Evolutionary conservation across 1,139 yeast species (phyloP), one percentile per base, ranked within the genome.

Genomic region (Schwanniomyces etchellsii): DNA sequence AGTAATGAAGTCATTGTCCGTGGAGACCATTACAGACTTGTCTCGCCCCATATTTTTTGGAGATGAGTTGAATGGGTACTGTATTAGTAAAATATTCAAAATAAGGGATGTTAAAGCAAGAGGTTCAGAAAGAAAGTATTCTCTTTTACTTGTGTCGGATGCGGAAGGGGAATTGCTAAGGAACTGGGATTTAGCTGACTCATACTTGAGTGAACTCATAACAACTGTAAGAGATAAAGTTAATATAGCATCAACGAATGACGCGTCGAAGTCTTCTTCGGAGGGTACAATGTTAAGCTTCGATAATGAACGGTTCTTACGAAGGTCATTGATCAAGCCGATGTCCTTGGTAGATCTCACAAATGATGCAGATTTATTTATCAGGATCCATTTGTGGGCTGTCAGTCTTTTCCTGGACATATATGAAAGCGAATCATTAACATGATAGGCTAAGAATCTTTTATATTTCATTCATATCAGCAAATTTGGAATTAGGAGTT

Each of bases 81-180:
- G 89, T 25, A 56, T 84, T 14, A 72, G 76, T 20, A 64, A 75
- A 35, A 74, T 81, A 5, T 83, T 85, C 57, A 80, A 81, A 45
- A 60, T 84, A 10, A 65, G 65, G 23, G 95, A 85, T 50, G 59
- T 66, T 15, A 72, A 76, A 32, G 89, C 95, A 0, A 65, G 95
- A 34, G 95, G 95, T 1, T 77, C 83, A 4, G 91, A 81, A 44
- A 59, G 95, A 34, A 71, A 83, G 35, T 84, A 82, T 45, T 69
- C 85, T 3, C 51, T 82, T 14, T 68, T 82, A 40, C 74, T 82
- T 17, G 64, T 81, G 3, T 61, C 77, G 13, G 86, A 81, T 42
- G 56, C 68, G 28, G 88, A 78, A 40, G 48, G 62, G 5, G 64
- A 60, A 17, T 46, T 82, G 13, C 51, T 81, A 24, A 56, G 62